Evolutionary conservation across 768 basidiomycete genomes (phyloP), one percentile per base, ranked within the genome.

Genomic region (Coprinopsis sp.): DNA sequence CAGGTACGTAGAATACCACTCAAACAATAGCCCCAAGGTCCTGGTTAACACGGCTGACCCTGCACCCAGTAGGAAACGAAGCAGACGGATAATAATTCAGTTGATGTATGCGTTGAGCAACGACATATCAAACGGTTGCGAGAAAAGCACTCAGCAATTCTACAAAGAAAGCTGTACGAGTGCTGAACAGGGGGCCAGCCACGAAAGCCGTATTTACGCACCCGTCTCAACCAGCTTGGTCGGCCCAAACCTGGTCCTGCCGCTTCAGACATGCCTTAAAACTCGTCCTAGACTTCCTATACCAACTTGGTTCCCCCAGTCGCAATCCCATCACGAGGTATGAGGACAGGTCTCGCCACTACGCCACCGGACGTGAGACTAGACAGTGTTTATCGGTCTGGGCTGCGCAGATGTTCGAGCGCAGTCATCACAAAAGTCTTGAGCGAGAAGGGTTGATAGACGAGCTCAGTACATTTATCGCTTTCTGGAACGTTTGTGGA

Each of bases 271-370:
- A n/a, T n/a, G n/a, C n/a, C 40, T 60, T 64, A 54, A 57, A 59
- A n/a, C 56, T 58, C 28, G 54, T 43, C 46, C 37, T 79, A 72
- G 33, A 85, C 82, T 52, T 87, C 78, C n/a, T 79, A 82, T 5
- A 78, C 76, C 89, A 85, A 90, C 56, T 78, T 78, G 8, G 87
- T 85, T 22, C 84, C 63, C 2, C 90, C 90, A 7, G 92, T 68
- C 2, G 87, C 90, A 2, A 88, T 88, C 91, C n/a, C 91, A 0
- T 88, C 88, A 0, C 88, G 89, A 0, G 83, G 84, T 0, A 91
- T 81, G 2, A 92, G 71, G 37, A 92, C 78, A 0, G 91, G 91
- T 12, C 73, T 70, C 6, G 90, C 88, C 48, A 68, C 73, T 45
- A 82, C 80, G 0, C 85, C 85, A 3, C 68, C 70, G 0, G 73